Evolutionary conservation across 2,329 filamentous ascomycete species (phyloP).

Genomic region (Penicillium brasilianum): DNA sequence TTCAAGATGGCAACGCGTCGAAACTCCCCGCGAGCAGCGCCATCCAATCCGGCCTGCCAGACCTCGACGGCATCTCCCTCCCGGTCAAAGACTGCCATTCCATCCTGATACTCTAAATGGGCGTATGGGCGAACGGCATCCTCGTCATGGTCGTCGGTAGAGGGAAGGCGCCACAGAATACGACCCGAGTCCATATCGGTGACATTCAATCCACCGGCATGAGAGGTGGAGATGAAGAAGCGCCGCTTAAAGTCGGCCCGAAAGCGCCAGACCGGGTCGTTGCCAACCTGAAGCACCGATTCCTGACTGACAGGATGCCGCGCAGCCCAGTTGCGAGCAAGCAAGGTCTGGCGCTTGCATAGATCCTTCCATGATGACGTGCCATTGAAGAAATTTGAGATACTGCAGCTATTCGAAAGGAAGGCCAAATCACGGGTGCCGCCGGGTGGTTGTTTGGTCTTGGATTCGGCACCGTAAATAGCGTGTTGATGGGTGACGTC

Average conservation of each 20-base stretch:
- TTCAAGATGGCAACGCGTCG: constrained; percentile 46
- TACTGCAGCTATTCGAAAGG: constrained; percentile 33
- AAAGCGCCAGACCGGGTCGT: constrained; percentile 53
- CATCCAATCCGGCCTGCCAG: constrained; percentile 48
- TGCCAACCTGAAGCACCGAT: constrained; percentile 48
- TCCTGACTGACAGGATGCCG: constrained; percentile 43
- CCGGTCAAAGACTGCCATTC: constrained; percentile 53
- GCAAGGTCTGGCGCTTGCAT: constrained; percentile 48
- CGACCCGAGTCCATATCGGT: constrained; percentile 53
- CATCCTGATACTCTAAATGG: constrained; percentile 55
- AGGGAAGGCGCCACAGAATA: constrained; percentile 46
- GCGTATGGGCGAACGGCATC: constrained; percentile 50
- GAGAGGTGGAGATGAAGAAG: constrained; percentile 53
- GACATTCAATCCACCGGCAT: constrained; percentile 52
- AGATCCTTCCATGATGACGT: constrained; percentile 51
- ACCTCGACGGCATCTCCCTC: constrained; percentile 53
- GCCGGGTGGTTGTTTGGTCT: constrained; percentile 35
- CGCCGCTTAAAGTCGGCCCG: constrained; percentile 54
- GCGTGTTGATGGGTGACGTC: constrained; percentile 50
- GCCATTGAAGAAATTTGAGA: constrained; percentile 42
- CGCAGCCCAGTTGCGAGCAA: constrained; percentile 47
- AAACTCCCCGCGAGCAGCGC: constrained; percentile 46
- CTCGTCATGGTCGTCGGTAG: constrained; percentile 30
- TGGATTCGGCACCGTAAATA: constrained; percentile 45
- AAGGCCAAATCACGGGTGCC: constrained; percentile 39